Conservation (phyloP, 176 grass and related monocot species). For the Musa acuminata region DNA sequence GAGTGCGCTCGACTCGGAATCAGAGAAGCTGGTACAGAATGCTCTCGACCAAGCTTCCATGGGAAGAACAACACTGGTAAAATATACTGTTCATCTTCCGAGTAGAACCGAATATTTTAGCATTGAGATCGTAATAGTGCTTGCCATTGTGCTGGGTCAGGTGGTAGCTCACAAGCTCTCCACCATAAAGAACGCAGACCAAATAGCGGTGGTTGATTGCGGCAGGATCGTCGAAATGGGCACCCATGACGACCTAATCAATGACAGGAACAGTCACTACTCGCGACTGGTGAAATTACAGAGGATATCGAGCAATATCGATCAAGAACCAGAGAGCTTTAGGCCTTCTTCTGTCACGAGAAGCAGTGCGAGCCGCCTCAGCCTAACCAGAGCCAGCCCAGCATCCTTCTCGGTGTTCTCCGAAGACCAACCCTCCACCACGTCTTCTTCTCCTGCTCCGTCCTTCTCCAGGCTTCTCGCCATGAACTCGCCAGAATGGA, state of each 20-base stretch:
- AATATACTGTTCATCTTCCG: constrained; percentile 4
- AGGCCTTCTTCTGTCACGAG: constrained; percentile 54
- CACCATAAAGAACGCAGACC: constrained; percentile 85
- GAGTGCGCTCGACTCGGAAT: constrained; percentile 93
- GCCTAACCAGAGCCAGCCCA: constrained; percentile 78
- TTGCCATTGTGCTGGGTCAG: constrained; percentile 29
- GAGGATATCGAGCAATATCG: constrained; percentile 83
- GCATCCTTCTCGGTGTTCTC: constrained; percentile 33
- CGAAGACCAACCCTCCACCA: neutral
- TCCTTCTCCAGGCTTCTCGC: constrained; percentile 94
- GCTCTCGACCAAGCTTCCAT: constrained; percentile 97
- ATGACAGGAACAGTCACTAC: constrained; percentile 51
- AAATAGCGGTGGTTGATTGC: constrained; percentile 82
- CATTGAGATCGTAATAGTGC: neutral
- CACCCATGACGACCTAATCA: constrained; percentile 86
- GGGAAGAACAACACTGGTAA: constrained; percentile 98
- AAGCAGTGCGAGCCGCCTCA: constrained; percentile 70
- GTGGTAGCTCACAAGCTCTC: constrained; percentile 98
- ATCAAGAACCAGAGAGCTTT: constrained; percentile 72
- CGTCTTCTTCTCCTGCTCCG: constrained; percentile 30
- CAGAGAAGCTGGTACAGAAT: constrained; percentile 88
- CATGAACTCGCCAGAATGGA: constrained; percentile 94
- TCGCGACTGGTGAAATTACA: constrained; percentile 86
- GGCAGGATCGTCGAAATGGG: constrained; percentile 79
- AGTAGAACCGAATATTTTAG: neutral